Conservation (phyloP, 192 early-diverging fungal genomes). For the Blastocladiella britannica region DNA sequence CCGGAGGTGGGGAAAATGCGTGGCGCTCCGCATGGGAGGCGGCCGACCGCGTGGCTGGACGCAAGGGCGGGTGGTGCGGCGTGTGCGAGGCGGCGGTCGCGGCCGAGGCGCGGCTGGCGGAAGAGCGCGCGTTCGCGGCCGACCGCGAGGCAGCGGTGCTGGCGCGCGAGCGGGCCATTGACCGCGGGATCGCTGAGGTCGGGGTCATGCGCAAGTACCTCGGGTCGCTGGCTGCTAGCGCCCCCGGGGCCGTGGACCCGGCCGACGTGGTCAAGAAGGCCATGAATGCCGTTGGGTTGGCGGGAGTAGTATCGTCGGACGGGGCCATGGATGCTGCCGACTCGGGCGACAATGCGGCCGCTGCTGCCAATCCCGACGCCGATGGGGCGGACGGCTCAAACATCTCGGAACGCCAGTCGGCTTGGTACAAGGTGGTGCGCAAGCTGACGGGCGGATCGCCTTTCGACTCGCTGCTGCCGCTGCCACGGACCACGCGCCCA, state of each 20-base stretch:
- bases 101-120: neutral
- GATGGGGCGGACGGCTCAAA: neutral
- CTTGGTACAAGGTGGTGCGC: neutral
- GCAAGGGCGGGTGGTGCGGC: neutral
- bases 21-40: neutral
- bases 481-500: neutral
- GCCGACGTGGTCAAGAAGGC: no score
- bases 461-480: neutral
- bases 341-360: no score
- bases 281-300: no score
- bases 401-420: neutral
- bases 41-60: neutral
- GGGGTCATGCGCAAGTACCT: no score
- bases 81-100: neutral
- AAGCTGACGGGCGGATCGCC: neutral
- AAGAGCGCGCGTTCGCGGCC: neutral
- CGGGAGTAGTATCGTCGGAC: no score
- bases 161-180: neutral
- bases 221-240: no score
- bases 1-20: neutral
- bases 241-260: no score
- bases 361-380: neutral
- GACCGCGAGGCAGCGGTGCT: neutral
- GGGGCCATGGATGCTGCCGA: no score
- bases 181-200: neutral